Percentiles rank a stretch among this genome's conserved stretches.
Conservation (phyloP, 176 grass and related monocot species). For the Eragrostis curvula region DNA sequence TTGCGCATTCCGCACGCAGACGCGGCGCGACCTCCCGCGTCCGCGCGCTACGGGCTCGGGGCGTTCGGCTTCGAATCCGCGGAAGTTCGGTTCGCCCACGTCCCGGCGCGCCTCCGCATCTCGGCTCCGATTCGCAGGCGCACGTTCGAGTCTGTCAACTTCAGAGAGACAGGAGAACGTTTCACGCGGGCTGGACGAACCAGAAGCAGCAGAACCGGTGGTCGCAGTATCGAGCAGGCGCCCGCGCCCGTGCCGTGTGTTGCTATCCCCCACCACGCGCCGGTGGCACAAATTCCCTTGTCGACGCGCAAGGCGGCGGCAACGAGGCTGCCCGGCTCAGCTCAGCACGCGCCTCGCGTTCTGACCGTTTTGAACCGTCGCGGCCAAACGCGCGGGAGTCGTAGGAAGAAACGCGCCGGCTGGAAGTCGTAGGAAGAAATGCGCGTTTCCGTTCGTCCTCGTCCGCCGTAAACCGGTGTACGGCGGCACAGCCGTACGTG, state of each 20-base stretch:
- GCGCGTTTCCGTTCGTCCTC: no score
- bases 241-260: not conserved
- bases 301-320: not conserved
- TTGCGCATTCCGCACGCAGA: not conserved
- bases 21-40: not conserved
- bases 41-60: not conserved
- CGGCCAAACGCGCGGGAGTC: not conserved
- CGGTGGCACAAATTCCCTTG: not conserved
- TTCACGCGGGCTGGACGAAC: no score
- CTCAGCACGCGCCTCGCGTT: not conserved
- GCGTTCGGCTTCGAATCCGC: not conserved
- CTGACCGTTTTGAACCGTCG: not conserved
- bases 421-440: no score
- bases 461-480: no score
- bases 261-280: no score
- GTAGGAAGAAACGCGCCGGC: not conserved
- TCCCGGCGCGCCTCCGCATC: no score
- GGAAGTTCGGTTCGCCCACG: not conserved
- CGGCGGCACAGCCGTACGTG: not conserved
- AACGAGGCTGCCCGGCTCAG: not conserved
- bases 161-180: no score
- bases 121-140: not conserved
- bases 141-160: not conserved
- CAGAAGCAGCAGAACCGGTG: not conserved
- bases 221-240: no score